phyloP scores from a whole-genome alignment of 805 yeast species.

The Wickerhamiella brachini region DNA sequence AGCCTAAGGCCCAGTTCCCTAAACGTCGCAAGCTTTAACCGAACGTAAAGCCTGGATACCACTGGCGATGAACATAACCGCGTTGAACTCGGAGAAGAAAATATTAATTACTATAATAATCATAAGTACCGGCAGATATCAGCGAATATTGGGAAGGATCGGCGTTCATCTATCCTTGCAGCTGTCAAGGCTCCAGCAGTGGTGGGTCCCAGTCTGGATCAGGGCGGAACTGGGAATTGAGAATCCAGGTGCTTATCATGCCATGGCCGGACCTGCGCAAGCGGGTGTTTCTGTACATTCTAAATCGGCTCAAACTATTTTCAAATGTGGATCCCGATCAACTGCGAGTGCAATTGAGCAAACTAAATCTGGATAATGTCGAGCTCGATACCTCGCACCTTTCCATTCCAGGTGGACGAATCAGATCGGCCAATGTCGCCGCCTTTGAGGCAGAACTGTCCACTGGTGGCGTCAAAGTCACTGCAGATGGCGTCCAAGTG shows the following conservation, averaged over 20 bases:
- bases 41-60: background rate
- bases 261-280: slow-evolving; percentile 50
- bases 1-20: slow-evolving; percentile 1
- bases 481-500: slow-evolving; percentile 42
- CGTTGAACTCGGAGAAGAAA: too few relatives aligned
- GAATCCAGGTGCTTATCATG: slow-evolving; percentile 13
- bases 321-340: slow-evolving; percentile 73
- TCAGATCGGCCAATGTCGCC: slow-evolving; percentile 48
- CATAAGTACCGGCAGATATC: too few relatives aligned
- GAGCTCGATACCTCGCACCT: slow-evolving; percentile 60
- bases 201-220: too few relatives aligned
- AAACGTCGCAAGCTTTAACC: background rate
- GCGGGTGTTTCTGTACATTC: slow-evolving; percentile 61
- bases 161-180: too few relatives aligned
- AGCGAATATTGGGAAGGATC: too few relatives aligned
- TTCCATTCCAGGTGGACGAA: slow-evolving; percentile 41
- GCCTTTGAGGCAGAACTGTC: slow-evolving; percentile 45
- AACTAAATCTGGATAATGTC: slow-evolving; percentile 39
- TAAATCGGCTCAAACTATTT: slow-evolving; percentile 69
- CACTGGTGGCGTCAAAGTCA: slow-evolving; percentile 53
- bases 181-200: too few relatives aligned
- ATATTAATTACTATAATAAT: too few relatives aligned
- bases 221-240: background rate
- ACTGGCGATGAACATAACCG: too few relatives aligned
- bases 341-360: slow-evolving; percentile 63